Evolutionary conservation across 1,284 basidiomycete species (phyloP).

Genomic region (Microbotryomycetes sp.): DNA sequence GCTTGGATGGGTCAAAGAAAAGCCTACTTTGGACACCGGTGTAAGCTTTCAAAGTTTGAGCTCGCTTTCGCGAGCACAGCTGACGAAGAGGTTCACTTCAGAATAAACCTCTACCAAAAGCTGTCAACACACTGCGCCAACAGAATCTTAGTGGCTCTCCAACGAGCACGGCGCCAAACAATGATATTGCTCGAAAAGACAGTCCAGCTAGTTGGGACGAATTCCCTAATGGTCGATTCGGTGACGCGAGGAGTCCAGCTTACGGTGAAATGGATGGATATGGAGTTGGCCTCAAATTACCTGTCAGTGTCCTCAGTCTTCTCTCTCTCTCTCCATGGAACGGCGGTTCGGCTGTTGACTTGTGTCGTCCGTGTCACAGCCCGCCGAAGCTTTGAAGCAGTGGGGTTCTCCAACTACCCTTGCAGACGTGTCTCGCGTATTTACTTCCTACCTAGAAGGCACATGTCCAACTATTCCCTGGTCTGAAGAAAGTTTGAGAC

Average conservation of each 20-base stretch:
- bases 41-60: too few species aligned
- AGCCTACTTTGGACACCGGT: too few species aligned
- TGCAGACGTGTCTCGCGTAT: slow-evolving; percentile 49
- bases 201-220: slow-evolving; percentile 71
- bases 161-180: neutral
- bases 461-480: slow-evolving; percentile 68
- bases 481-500: slow-evolving; percentile 83
- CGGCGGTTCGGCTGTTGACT: slow-evolving; percentile 41
- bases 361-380: slow-evolving; percentile 48
- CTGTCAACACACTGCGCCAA: neutral
- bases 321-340: neutral
- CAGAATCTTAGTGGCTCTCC: too few species aligned
- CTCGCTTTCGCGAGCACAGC: neutral
- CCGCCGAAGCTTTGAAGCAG: slow-evolving; percentile 71
- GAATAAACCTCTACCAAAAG: neutral
- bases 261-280: slow-evolving; percentile 97
- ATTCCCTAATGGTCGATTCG: slow-evolving; percentile 97
- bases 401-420: slow-evolving; percentile 78
- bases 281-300: slow-evolving; percentile 51
- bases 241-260: slow-evolving; percentile 91
- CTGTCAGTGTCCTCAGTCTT: slow-evolving; percentile 36
- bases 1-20: slow-evolving; percentile 55
- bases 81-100: too few species aligned
- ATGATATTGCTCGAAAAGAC: slow-evolving; percentile 33
- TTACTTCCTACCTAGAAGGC: slow-evolving; percentile 44